Percentiles rank a stretch among this genome's conserved stretches.
Evolutionary conservation across 345 rosid genomes (phyloP).

Genomic region (Syzygium aqueum): DNA sequence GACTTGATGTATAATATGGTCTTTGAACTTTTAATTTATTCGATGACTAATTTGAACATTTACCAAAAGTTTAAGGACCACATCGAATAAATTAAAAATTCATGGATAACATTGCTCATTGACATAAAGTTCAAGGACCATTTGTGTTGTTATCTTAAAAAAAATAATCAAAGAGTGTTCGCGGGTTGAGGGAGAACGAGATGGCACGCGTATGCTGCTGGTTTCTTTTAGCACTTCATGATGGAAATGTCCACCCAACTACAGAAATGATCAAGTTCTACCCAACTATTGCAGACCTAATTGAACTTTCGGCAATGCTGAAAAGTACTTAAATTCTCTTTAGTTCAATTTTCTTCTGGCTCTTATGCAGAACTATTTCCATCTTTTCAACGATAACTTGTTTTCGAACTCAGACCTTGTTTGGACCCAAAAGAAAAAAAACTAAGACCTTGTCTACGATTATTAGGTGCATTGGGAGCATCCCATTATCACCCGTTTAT

Average conservation of each 20-base stretch:
- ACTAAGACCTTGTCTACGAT: neutral
- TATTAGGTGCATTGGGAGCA: neutral
- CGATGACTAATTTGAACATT: too few relatives aligned
- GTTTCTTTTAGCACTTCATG: neutral
- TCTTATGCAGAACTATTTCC: neutral
- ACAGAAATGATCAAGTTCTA: neutral
- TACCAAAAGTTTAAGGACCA: too few relatives aligned
- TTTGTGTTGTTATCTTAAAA: neutral
- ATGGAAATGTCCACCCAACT: neutral
- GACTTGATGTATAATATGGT: too few relatives aligned
- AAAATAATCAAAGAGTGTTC: neutral
- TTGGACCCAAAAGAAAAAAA: too few relatives aligned
- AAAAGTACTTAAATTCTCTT: neutral
- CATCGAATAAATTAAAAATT: too few relatives aligned
- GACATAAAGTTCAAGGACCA: too few relatives aligned
- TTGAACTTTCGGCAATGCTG: neutral
- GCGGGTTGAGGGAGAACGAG: neutral
- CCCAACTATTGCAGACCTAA: neutral
- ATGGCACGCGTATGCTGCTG: neutral
- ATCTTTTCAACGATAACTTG: neutral
- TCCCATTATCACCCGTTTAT: neutral
- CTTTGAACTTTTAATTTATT: too few relatives aligned
- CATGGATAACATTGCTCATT: too few relatives aligned
- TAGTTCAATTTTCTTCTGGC: neutral
- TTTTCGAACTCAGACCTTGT: neutral